These are phyloP conservation scores for Diaporthe batatas DNA, from an alignment of 2,329 filamentous ascomycete genomes.

Conservation along the genomic window DNA sequence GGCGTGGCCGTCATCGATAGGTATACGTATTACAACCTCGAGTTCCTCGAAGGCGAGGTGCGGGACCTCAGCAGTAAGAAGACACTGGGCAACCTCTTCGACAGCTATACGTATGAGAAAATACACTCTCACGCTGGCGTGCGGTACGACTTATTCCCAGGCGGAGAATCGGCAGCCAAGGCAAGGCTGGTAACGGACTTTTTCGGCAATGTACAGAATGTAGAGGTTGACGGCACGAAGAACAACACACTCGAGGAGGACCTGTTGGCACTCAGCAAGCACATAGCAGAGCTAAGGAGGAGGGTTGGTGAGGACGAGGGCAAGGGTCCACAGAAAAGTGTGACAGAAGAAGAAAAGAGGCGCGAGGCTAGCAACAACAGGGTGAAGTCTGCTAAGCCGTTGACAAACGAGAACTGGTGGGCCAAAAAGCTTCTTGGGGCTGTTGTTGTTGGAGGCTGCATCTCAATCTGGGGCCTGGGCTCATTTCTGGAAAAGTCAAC, in stretches of 20 bases:
- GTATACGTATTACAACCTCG: slow-evolving; percentile 98
- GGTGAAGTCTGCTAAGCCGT: slow-evolving; percentile 68
- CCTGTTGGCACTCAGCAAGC: slow-evolving; percentile 79
- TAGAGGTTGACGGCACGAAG: slow-evolving; percentile 83
- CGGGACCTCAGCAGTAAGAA: slow-evolving; percentile 88
- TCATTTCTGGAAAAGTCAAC: slow-evolving; percentile 61
- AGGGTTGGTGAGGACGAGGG: slow-evolving; percentile 61
- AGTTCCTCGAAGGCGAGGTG: slow-evolving; percentile 93
- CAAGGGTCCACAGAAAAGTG: slow-evolving; percentile 45
- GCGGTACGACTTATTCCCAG: slow-evolving; percentile 93
- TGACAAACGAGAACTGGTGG: slow-evolving; percentile 77
- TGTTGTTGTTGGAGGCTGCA: slow-evolving; percentile 72
- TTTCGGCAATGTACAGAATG: slow-evolving; percentile 97
- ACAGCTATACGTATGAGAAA: slow-evolving; percentile 94
- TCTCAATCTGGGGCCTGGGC: slow-evolving; percentile 69
- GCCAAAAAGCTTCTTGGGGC: slow-evolving; percentile 74
- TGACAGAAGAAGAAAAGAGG: slow-evolving; percentile 43
- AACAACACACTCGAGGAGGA: slow-evolving; percentile 77
- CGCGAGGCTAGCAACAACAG: slow-evolving; percentile 49
- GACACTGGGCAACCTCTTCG: slow-evolving; percentile 93
- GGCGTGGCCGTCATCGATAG: slow-evolving; percentile 98
- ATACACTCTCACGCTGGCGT: slow-evolving; percentile 95
- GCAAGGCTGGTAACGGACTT: slow-evolving; percentile 93
- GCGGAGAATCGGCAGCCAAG: slow-evolving; percentile 82
- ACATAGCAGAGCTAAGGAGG: slow-evolving; percentile 68